A percentile compares a stretch with the other conserved stretches of the same genome.
Conservation (phyloP, 805 yeast species). For the Lachancea sp. region DNA sequence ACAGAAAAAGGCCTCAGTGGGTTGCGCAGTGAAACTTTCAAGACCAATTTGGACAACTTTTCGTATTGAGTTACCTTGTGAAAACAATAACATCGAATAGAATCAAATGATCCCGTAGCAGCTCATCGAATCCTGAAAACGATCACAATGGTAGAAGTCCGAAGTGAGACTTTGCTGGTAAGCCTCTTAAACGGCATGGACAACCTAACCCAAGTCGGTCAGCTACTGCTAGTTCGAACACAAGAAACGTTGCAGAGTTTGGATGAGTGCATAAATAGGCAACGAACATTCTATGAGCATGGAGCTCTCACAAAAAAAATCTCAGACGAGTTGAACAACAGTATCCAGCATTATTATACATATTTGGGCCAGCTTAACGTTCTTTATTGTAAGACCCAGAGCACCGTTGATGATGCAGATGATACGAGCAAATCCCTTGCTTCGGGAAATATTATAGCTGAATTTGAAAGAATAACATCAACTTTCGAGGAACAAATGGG, state of each 20-base stretch:
- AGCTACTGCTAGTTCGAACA: slow-evolving; percentile 23
- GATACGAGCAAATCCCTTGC: slow-evolving; percentile 4
- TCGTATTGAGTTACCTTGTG: not conserved
- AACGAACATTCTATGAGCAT: slow-evolving; percentile 13
- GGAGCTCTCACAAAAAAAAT: not conserved
- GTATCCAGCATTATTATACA: slow-evolving; percentile 16
- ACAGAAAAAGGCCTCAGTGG: no score
- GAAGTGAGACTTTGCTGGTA: no score
- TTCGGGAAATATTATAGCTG: not conserved
- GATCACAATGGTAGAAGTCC: not conserved
- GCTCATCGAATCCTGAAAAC: not conserved
- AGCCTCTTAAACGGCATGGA: slow-evolving; percentile 6
- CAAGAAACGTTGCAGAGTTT: slow-evolving; percentile 29
- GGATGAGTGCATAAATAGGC: slow-evolving; percentile 26
- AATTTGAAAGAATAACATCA: not conserved
- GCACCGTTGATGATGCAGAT: slow-evolving; percentile 16
- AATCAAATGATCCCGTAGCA: no score
- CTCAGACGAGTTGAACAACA: slow-evolving; percentile 7
- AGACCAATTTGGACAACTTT: no score
- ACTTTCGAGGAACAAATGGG: not conserved
- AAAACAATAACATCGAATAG: no score
- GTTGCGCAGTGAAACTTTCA: no score
- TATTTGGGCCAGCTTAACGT: slow-evolving; percentile 27
- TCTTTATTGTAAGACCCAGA: slow-evolving; percentile 22
- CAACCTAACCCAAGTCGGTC: slow-evolving; percentile 22